Evolutionary conservation across 2,329 filamentous ascomycete genomes (phyloP).

Genomic region (Cytospora piceicola): DNA sequence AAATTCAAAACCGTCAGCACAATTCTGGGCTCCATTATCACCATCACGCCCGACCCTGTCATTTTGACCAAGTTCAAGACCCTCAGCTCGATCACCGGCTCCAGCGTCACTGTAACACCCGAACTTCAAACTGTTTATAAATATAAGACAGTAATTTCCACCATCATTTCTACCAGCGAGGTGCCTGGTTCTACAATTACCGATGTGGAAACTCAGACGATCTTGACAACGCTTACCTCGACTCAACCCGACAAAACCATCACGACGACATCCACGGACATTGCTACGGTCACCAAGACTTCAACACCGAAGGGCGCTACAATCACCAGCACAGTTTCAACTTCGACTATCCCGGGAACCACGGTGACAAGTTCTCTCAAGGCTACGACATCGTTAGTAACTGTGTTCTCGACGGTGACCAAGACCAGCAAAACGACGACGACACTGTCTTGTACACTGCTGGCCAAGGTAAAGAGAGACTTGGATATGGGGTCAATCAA

Average conservation of each 20-base stretch:
- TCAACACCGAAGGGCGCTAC: conserved; percentile 36
- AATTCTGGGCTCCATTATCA: not conserved
- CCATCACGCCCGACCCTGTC: not conserved
- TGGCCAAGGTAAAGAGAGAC: conserved; percentile 14
- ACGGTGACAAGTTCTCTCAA: conserved; percentile 30
- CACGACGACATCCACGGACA: not conserved
- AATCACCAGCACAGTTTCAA: conserved; percentile 38
- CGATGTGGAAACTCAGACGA: conserved; percentile 18
- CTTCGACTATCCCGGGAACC: conserved; percentile 29
- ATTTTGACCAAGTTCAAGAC: conserved; percentile 5
- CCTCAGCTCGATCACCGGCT: conserved; percentile 4
- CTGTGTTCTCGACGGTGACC: conserved; percentile 32
- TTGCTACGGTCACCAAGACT: conserved; percentile 17
- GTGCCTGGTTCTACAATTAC: conserved; percentile 35
- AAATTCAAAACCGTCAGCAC: conserved; percentile 2
- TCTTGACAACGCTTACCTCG: conserved; percentile 32
- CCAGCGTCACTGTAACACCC: not conserved
- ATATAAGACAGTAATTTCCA: conserved; percentile 25
- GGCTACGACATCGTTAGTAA: conserved; percentile 27
- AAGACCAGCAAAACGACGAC: conserved; percentile 32
- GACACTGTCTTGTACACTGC: conserved; percentile 29
- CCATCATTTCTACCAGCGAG: conserved; percentile 28
- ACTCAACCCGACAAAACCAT: conserved; percentile 5
- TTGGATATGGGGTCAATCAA: not conserved
- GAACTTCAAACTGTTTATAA: not conserved